phyloP scores from a whole-genome alignment of 2,329 filamentous ascomycete genomes.

The Clarireedia sp. region DNA sequence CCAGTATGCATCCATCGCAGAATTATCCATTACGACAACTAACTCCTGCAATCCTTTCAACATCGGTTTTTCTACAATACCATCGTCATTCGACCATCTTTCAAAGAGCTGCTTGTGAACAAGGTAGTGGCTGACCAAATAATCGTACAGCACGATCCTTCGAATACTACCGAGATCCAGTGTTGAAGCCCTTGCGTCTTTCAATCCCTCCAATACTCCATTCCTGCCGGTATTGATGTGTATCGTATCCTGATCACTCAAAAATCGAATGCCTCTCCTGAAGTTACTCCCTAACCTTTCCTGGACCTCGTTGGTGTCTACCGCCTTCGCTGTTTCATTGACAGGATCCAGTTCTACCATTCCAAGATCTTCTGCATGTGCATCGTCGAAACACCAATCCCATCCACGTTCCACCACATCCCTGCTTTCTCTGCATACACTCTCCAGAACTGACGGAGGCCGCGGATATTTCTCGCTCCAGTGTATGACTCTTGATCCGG shows the following conservation, averaged over 20 bases:
- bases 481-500: neutral
- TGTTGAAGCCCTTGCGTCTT: neutral
- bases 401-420: neutral
- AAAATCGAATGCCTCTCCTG: neutral
- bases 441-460: neutral
- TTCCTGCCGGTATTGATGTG: neutral
- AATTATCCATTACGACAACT: neutral
- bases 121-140: neutral
- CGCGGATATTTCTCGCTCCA: neutral
- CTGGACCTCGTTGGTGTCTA: neutral
- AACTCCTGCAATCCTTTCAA: conserved; percentile 1
- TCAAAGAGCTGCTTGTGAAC: conserved; percentile 1
- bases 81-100: neutral
- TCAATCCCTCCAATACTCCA: neutral
- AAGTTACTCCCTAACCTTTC: neutral
- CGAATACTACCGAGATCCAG: neutral
- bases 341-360: neutral
- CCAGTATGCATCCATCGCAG: neutral
- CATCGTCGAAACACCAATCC: conserved; percentile 1
- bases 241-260: neutral
- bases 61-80: neutral
- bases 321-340: neutral
- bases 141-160: neutral
- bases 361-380: neutral
- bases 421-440: neutral